These are phyloP conservation scores for Triticum dicoccoides DNA, from an alignment of 176 grass and related monocot species.

Conservation along the genomic window DNA sequence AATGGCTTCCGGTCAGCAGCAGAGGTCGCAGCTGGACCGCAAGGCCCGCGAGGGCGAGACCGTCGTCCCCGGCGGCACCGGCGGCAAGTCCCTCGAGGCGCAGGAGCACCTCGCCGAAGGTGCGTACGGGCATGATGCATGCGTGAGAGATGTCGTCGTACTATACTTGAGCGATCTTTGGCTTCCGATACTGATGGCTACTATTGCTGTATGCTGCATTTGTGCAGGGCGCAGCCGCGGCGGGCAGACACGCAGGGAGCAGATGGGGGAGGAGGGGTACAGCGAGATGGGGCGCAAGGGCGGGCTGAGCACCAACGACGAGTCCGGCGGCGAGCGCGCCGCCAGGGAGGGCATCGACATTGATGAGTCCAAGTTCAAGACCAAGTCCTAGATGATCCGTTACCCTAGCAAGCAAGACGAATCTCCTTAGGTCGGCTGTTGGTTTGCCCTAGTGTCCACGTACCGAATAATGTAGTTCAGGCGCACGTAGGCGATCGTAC, in stretches of 20 bases:
- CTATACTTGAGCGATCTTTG: neutral
- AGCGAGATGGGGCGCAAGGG: slow-evolving; percentile 58
- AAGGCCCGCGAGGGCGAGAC: slow-evolving; percentile 56
- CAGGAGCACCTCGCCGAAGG: slow-evolving; percentile 69
- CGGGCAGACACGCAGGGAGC: slow-evolving; percentile 61
- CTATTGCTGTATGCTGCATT: neutral
- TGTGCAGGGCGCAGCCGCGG: slow-evolving; percentile 58
- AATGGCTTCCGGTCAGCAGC: slow-evolving; percentile 46
- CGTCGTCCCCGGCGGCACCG: slow-evolving; percentile 65
- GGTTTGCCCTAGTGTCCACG: neutral
- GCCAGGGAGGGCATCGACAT: slow-evolving; percentile 45
- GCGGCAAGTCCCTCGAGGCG: slow-evolving; percentile 52
- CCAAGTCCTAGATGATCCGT: slow-evolving; percentile 18
- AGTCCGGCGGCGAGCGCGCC: slow-evolving; percentile 45
- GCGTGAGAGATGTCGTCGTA: neutral
- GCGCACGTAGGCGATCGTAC: neutral
- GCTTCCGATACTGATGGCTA: neutral
- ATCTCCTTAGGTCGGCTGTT: neutral
- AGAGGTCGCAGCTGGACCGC: slow-evolving; percentile 51
- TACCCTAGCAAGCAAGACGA: neutral
- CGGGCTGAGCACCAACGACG: slow-evolving; percentile 47
- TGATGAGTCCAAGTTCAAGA: slow-evolving; percentile 71
- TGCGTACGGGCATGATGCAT: neutral
- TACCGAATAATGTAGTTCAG: slow-evolving; percentile 18
- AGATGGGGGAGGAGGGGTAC: slow-evolving; percentile 54